A percentile compares a stretch with the other conserved stretches of the same genome.
phyloP scores from a whole-genome alignment of 352 stramenopile genomes.

The Aphanomyces cochlioides region DNA sequence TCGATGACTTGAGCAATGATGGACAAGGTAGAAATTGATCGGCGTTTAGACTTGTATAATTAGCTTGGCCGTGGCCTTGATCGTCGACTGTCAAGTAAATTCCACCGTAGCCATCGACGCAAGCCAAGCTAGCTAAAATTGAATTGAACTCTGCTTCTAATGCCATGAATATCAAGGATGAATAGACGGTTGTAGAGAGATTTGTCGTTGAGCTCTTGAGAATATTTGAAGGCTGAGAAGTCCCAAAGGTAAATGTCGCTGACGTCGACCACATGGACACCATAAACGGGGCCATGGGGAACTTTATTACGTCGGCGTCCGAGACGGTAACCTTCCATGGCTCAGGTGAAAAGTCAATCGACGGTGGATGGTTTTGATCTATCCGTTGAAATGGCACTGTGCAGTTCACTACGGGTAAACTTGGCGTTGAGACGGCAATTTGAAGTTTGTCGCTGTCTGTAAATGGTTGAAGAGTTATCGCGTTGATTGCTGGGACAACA shows the following conservation, averaged over 20 bases:
- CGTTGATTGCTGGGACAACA: not conserved
- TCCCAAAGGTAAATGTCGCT: not conserved
- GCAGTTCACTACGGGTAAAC: no score
- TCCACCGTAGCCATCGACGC: not conserved
- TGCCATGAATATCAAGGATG: not conserved
- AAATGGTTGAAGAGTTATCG: no score
- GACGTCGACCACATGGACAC: conserved; percentile 4
- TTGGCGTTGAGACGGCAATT: no score
- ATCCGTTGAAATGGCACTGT: no score
- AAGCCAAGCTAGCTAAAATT: not conserved
- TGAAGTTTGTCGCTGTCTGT: no score
- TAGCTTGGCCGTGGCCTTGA: conserved; percentile 1
- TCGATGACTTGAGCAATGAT: not conserved
- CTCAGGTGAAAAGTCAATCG: not conserved
- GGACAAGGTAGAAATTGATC: not conserved
- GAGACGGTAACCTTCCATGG: not conserved
- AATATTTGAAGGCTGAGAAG: not conserved
- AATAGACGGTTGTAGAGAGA: not conserved
- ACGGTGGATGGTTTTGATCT: not conserved
- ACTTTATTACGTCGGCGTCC: not conserved
- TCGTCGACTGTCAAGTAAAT: conserved; percentile 8
- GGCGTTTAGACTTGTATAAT: not conserved
- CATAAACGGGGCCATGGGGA: not conserved
- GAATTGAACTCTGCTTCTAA: not conserved
- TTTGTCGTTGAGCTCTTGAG: not conserved